Percentiles rank a stretch among this genome's conserved stretches.
These are phyloP conservation scores for Magnolia officinalis DNA, from an alignment of 164 flowering plant genomes.

Conservation along the genomic window DNA sequence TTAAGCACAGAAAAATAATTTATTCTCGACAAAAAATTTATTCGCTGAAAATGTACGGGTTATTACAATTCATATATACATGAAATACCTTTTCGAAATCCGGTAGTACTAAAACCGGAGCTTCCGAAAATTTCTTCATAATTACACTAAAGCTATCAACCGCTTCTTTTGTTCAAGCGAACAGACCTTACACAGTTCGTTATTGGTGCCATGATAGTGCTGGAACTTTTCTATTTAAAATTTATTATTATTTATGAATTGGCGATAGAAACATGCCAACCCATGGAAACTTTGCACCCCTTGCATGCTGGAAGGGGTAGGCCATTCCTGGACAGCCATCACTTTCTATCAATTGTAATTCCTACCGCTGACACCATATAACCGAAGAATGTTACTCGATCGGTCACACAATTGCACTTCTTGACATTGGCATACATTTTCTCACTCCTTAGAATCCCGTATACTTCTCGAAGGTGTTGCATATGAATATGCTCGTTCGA, in stretches of 20 bases:
- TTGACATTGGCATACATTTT: background rate
- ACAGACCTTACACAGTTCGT: background rate
- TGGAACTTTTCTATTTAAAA: background rate
- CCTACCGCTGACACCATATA: background rate
- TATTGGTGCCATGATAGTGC: background rate
- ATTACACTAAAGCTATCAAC: background rate
- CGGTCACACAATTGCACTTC: background rate
- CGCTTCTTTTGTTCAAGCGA: background rate
- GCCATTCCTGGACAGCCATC: background rate
- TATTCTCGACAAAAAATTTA: too few relatives aligned
- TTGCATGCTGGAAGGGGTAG: background rate
- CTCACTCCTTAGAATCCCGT: background rate
- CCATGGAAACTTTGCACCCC: background rate
- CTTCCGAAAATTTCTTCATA: background rate
- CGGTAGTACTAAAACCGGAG: too few relatives aligned
- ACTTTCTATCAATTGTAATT: background rate
- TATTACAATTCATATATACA: background rate
- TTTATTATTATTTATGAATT: background rate
- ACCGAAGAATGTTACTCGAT: background rate
- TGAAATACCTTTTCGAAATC: background rate
- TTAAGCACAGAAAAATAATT: too few relatives aligned
- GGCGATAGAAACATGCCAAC: background rate
- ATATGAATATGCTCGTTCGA: background rate
- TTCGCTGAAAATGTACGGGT: too few relatives aligned
- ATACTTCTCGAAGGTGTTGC: background rate